Percentiles rank a stretch among this genome's conserved stretches.
phyloP scores from a whole-genome alignment of 495 filamentous ascomycete species.

The Clohesyomyces aquaticus region DNA sequence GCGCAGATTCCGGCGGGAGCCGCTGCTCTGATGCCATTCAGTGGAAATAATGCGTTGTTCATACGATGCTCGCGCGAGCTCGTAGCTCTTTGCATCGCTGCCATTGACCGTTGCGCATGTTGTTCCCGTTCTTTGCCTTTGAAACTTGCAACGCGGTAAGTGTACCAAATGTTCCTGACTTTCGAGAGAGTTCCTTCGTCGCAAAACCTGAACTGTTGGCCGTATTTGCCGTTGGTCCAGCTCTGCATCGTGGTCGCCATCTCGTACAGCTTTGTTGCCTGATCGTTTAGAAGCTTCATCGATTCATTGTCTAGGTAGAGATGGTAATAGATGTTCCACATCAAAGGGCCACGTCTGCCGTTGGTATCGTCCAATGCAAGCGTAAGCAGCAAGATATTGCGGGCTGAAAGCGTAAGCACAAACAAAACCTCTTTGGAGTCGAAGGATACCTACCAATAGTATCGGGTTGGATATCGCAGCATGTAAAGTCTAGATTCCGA shows the following conservation, averaged over 20 bases:
- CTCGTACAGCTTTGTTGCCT: conserved; percentile 49
- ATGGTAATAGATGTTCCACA: conserved; percentile 64
- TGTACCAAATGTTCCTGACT: conserved; percentile 46
- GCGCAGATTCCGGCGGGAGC: neutral
- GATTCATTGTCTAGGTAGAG: conserved; percentile 51
- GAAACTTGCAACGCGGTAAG: conserved; percentile 33
- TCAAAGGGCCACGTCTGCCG: conserved; percentile 11
- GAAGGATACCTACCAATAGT: conserved; percentile 51
- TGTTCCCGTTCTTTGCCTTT: conserved; percentile 19
- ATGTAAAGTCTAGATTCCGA: conserved; percentile 47
- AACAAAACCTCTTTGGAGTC: neutral
- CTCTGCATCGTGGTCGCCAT: conserved; percentile 41
- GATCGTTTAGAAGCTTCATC: conserved; percentile 44
- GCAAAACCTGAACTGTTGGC: conserved; percentile 40
- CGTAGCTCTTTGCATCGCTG: conserved; percentile 8
- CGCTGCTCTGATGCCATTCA: conserved; percentile 13
- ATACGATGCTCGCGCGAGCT: neutral
- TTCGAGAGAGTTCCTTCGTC: conserved; percentile 40
- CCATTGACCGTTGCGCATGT: conserved; percentile 27
- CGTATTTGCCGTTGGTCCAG: conserved; percentile 44
- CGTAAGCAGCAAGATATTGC: conserved; percentile 57
- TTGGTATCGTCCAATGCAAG: conserved; percentile 49
- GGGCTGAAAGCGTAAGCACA: conserved; percentile 47
- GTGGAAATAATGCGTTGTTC: conserved; percentile 24
- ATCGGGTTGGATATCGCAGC: conserved; percentile 55